These are phyloP conservation scores for Metroxylon sagu DNA, from an alignment of 176 grass and related monocot genomes.

Conservation along the genomic window DNA sequence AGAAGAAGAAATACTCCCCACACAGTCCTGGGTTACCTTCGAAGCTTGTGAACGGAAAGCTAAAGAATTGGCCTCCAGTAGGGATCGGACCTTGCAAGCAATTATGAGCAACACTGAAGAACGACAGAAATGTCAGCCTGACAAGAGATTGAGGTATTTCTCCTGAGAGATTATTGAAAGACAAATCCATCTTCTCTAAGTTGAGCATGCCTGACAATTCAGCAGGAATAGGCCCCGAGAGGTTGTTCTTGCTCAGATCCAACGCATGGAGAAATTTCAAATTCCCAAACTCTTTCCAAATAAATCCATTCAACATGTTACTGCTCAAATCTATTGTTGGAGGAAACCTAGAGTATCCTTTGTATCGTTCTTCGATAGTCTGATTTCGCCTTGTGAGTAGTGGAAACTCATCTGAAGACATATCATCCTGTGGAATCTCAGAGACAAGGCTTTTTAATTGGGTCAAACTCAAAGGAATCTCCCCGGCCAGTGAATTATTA, in stretches of 20 bases:
- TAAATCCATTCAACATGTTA: background rate
- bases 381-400: background rate
- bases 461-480: background rate
- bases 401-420: background rate
- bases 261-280: background rate
- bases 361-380: background rate
- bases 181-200: background rate
- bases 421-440: no score
- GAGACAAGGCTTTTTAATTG: background rate
- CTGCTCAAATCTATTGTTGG: background rate
- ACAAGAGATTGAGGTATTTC: no score
- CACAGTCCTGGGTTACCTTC: no score
- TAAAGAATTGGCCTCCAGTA: no score
- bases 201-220: slow-evolving; percentile 1
- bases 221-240: background rate
- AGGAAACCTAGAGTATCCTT: background rate
- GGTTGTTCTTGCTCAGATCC: slow-evolving; percentile 1
- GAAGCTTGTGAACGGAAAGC: no score
- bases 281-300: background rate
- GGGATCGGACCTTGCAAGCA: no score
- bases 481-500: background rate
- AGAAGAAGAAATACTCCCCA: no score
- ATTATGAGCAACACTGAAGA: no score
- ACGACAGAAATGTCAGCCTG: no score
- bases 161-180: background rate